Evolutionary conservation across 108 stramenopile genomes (phyloP), one percentile per base, ranked within the genome.

Genomic region (Hondaea fermentalgiana): DNA sequence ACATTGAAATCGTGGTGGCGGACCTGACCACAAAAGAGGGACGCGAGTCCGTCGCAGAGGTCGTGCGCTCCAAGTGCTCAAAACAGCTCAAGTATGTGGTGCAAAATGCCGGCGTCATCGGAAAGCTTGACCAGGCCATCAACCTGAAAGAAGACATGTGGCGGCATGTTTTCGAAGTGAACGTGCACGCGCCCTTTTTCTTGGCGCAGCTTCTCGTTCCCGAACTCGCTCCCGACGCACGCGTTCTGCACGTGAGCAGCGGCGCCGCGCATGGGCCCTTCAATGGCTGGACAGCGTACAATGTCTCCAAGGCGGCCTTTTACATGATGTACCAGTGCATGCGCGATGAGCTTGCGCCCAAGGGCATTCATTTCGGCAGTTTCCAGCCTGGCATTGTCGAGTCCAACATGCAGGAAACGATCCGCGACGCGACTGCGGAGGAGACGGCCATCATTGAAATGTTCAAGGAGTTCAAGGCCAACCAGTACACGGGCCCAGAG

Each of bases 361-460:
- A 90, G 10, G 91, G 88, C 47, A 91, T 93, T 43, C 87, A 90
- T 23, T 91, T 93, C 43, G 93, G 93, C 51, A 90, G 90, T 72
- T 91, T 91, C 12, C 87, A 91, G 43, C 95, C 95, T 3, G 95
- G 95, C 25, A 94, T 96, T 16, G 94, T 96, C 21, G 95, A 94
- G 90, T 95, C 95, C 10, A 72, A 88, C 28, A 95, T 96, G 95
- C 95, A 96, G 91, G 94, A 92, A 17, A 72, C 64, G 44, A 94
- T 96, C 72, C 91, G 95, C 72, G 89, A 83, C 16, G 87, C 89
- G n/a, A 72, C 89, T 87, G 91, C 90, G n/a, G 76, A 60, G 12
- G 42, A 90, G 60, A 92, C 95, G 29, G 94, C 95, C 44, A 87
- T 91, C 57, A 44, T 91, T 5, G 45, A 89, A 5, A 93, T 91